Conservation (phyloP, 192 early-diverging fungal species). For the Paraglomus brasilianum region DNA sequence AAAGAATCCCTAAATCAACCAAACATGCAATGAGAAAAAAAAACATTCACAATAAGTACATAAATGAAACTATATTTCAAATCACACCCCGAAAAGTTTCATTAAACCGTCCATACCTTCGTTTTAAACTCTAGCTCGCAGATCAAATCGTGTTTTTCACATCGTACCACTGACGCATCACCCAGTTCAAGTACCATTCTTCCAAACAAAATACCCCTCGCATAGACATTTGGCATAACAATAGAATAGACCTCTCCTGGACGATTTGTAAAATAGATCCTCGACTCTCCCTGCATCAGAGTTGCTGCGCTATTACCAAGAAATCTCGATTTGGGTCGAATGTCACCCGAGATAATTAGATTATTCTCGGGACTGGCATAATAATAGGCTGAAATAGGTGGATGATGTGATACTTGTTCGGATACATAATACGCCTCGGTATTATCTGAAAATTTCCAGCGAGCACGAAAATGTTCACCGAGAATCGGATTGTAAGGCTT, state of each 20-base stretch:
- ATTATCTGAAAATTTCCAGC: conserved; percentile 68
- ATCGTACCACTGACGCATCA: conserved; percentile 73
- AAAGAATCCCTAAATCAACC: conserved; percentile 65
- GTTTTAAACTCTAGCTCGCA: conserved; percentile 89
- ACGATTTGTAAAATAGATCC: conserved; percentile 60
- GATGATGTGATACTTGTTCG: conserved; percentile 95
- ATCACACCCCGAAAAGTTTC: no score
- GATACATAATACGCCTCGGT: conserved; percentile 77
- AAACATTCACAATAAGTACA: no score
- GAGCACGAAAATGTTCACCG: conserved; percentile 88
- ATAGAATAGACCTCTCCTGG: conserved; percentile 78
- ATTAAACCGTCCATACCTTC: conserved; percentile 60
- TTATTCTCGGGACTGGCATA: conserved; percentile 82
- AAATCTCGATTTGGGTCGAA: conserved; percentile 85
- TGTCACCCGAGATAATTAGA: conserved; percentile 74
- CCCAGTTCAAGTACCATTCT: conserved; percentile 93
- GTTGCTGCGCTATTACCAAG: conserved; percentile 89
- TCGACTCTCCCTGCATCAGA: conserved; percentile 74
- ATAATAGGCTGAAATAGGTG: conserved; percentile 84
- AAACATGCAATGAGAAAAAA: neutral
- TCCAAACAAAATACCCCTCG: conserved; percentile 88
- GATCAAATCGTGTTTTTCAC: conserved; percentile 70
- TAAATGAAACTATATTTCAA: no score
- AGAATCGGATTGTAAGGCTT: conserved; percentile 96
- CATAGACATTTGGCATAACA: conserved; percentile 90